Base-by-base conservation (phyloP, 2,329 filamentous ascomycete genomes). In the Trichoderma sp. region DNA sequence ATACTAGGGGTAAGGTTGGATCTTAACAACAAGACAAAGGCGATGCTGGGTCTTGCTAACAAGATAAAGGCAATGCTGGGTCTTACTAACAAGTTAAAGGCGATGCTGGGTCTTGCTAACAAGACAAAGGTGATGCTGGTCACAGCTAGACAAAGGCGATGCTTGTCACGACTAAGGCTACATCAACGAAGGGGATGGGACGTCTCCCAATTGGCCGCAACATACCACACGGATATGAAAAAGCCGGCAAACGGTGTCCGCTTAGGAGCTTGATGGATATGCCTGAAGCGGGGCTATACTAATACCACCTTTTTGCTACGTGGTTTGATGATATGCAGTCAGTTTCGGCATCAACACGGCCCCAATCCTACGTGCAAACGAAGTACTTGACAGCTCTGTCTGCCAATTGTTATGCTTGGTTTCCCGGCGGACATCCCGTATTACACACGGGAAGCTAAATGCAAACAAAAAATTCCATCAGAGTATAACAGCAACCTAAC, bases 211-310 rank as follows among this genome's bases (percentile, higher is more conserved):
- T 58, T 32, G 27, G 58, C 53, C 22, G 27, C 29, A 22, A 68
- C 56, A 19, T 29, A 25, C 34, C 45, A 42, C 19, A 19, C 29
- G 37, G 27, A 25, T 48, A 35, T 22, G 12, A 15, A 59, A 35
- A 53, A 34, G 12, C 45, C 34, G 37, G 32, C 22, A 15, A 45
- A 57, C 27, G 52, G 39, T 19, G 50, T 61, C 39, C 50, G 29
- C 39, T 54, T 32, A 39, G 29, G 45, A 39, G 27, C 60, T 52
- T 48, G 48, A 61, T 27, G 10, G 52, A 54, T 54, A 25, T 64
- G 59, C 39, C 34, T 39, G 60, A 52, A 57, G 60, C 59, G 67
- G 59, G 67, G 67, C 34, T 34, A 37, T 67, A 32, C 32, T 34
- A 52, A 25, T 53, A 42, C 65, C 25, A 50, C 37, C n/a, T 48